phyloP scores from a whole-genome alignment of 306 rosid genomes.

The Coriaria nepalensis region DNA sequence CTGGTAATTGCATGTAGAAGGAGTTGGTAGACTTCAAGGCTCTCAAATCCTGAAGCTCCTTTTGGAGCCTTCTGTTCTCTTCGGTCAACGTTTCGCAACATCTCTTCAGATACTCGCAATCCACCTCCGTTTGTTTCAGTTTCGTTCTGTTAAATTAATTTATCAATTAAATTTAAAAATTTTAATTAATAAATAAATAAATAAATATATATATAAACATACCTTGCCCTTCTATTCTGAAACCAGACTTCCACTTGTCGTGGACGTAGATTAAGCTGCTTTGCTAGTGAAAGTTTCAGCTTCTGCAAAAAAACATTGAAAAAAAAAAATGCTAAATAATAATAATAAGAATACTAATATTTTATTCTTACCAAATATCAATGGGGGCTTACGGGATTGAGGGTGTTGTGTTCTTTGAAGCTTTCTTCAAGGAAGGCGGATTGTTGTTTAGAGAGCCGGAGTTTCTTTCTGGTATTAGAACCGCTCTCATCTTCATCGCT shows the following conservation, averaged over 20 bases:
- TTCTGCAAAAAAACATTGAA: conserved; percentile 7
- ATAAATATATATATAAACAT: too few relatives aligned
- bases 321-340: not conserved
- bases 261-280: conserved; percentile 20
- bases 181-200: too few relatives aligned
- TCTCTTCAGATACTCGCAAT: conserved; percentile 56
- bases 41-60: conserved; percentile 65
- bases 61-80: conserved; percentile 58
- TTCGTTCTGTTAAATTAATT: conserved; percentile 31
- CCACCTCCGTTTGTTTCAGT: conserved; percentile 67
- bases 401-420: conserved; percentile 27
- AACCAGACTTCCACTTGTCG: conserved; percentile 32
- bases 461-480: conserved; percentile 15
- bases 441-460: conserved; percentile 25
- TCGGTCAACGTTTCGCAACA: conserved; percentile 63
- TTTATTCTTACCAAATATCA: not conserved
- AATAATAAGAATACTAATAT: not conserved
- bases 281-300: conserved; percentile 18
- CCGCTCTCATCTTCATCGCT: conserved; percentile 29
- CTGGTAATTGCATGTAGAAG: conserved; percentile 62
- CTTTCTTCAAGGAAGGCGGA: conserved; percentile 32
- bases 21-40: conserved; percentile 60
- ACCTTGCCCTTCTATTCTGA: conserved; percentile 32
- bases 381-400: conserved; percentile 18
- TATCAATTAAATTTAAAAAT: too few relatives aligned